These are phyloP conservation scores for Paramecium caudatum DNA, from an alignment of 73 alveolate genomes.

Conservation along the genomic window DNA sequence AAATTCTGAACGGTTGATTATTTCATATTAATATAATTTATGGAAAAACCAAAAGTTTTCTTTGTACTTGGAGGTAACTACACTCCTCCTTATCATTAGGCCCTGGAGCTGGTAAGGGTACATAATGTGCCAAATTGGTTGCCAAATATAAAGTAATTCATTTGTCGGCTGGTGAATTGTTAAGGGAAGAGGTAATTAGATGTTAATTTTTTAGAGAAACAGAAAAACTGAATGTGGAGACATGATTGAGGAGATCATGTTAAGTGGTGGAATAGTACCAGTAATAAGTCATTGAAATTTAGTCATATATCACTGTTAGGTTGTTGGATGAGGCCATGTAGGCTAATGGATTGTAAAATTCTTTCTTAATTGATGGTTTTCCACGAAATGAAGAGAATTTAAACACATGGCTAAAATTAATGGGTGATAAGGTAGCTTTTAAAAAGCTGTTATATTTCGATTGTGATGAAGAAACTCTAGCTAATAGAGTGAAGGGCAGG, in stretches of 20 bases:
- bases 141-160: conserved; percentile 80
- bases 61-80: conserved; percentile 81
- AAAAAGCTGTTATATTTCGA: conserved; percentile 51
- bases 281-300: conserved; percentile 41
- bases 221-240: conserved; percentile 78
- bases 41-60: conserved; percentile 73
- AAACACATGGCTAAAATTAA: conserved; percentile 85
- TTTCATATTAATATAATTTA: too few relatives aligned
- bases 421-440: conserved; percentile 76
- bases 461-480: conserved; percentile 81
- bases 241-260: conserved; percentile 82
- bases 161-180: conserved; percentile 87
- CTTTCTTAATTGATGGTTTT: conserved; percentile 88
- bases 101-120: conserved; percentile 91
- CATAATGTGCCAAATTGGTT: conserved; percentile 84
- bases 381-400: conserved; percentile 88
- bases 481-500: conserved; percentile 90
- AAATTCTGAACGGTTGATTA: too few relatives aligned
- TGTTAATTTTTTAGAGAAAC: conserved; percentile 66
- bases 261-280: conserved; percentile 87
- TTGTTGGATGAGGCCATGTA: conserved; percentile 80
- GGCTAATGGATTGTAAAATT: conserved; percentile 76
- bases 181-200: conserved; percentile 82
- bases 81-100: conserved; percentile 18
- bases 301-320: conserved; percentile 74